Conservation (phyloP, 805 yeast genomes). For the Yarrowia sp. region DNA sequence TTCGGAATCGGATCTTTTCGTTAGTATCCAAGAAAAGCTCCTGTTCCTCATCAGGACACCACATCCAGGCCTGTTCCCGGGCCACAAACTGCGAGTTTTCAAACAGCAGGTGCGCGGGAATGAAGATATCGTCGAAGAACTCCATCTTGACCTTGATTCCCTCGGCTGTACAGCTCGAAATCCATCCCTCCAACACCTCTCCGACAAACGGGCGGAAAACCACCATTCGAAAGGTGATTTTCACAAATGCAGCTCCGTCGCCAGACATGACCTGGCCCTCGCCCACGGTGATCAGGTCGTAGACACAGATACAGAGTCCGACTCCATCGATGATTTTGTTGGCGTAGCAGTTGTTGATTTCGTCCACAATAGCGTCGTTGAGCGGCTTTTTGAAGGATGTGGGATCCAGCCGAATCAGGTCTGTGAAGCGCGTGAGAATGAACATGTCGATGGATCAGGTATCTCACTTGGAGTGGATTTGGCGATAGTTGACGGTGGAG, state of each 20-base stretch:
- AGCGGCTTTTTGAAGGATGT: slow-evolving; percentile 77
- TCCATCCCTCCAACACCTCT: slow-evolving; percentile 91
- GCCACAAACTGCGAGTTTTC: slow-evolving; percentile 71
- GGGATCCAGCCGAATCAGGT: slow-evolving; percentile 88
- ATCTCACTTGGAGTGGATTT: slow-evolving; percentile 7
- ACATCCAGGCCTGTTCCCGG: slow-evolving; percentile 93
- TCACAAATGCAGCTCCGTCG: slow-evolving; percentile 86
- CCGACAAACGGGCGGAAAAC: slow-evolving; percentile 96
- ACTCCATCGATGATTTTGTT: slow-evolving; percentile 83
- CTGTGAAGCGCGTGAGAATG: slow-evolving; percentile 78
- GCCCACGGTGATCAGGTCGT: slow-evolving; percentile 80
- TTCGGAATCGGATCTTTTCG: slow-evolving; percentile 88
- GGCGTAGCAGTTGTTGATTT: slow-evolving; percentile 82
- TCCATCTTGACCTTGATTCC: slow-evolving; percentile 86
- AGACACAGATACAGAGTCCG: slow-evolving; percentile 83
- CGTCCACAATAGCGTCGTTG: slow-evolving; percentile 74
- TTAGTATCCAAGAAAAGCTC: slow-evolving; percentile 86
- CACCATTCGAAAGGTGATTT: slow-evolving; percentile 73
- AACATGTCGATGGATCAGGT: slow-evolving; percentile 62
- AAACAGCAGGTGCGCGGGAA: slow-evolving; percentile 82
- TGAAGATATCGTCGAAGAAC: slow-evolving; percentile 89
- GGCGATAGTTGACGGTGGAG: slow-evolving; percentile 36
- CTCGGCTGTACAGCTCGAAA: slow-evolving; percentile 82
- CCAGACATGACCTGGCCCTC: slow-evolving; percentile 94
- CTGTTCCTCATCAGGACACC: slow-evolving; percentile 71